Evolutionary conservation across 768 basidiomycete genomes (phyloP), one percentile per base, ranked within the genome.

Genomic region (Boletus rex-veris): DNA sequence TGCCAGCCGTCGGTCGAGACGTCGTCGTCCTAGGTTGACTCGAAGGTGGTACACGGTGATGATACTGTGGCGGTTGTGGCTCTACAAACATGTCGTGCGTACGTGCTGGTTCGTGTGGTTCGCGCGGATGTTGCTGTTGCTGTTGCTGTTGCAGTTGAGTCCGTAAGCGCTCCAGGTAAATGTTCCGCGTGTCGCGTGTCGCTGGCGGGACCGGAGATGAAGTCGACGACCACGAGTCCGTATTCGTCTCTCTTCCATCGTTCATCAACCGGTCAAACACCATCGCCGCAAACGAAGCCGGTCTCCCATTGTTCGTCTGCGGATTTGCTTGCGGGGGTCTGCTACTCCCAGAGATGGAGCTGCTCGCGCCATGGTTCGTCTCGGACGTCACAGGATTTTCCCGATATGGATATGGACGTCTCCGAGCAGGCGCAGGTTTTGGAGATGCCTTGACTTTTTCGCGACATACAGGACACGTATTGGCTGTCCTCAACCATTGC

Each of bases 381-480:
- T 48, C 63, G 7, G 61, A n/a, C n/a, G 43, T 24, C 19, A 43
- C 38, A 9, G 44, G 31, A 1, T 38, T 3, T 1, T 57, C 57
- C 30, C 60, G 60, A 8, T 39, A 21, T 3, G 50, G 58, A 26
- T 39, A 21, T 3, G 50, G 58, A 26, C 68, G 55, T 39, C 60
- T 60, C 11, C 67, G 62, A 0, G 58, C 55, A 2, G 66, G 58
- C 5, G 55, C 55, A 14, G 65, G 63, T 33, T 65, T 65, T 30
- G 63, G 61, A 3, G 62, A 59, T 12, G 59, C 14, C 44, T 62
- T 65, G 55, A 90, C 85, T 26, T 77, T 71, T 59, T 83, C 80
- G 39, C 90, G 85, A 67, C 90, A 92, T 2, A 92, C 86, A 14
- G 90, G 90, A 58, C 90, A 92, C 0, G 88, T 90, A 47, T 76